Base-by-base conservation (phyloP, 257 asterid genomes). In the Solanum tacnaense region DNA sequence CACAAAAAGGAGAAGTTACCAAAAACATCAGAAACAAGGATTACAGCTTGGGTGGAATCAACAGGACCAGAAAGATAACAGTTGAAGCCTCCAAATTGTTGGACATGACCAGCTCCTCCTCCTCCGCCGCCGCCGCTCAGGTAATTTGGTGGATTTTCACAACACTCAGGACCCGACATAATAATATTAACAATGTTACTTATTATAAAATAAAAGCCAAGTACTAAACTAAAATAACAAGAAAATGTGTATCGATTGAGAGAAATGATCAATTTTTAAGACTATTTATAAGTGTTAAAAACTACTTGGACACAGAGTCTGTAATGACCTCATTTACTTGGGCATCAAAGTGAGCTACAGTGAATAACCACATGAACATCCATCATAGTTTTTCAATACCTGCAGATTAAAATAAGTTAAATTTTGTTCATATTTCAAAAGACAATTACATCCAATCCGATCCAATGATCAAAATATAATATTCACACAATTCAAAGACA, bases 21-120 rank as follows among this genome's bases (percentile, higher is more conserved):
- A 87, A 52, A 93, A 87, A 92, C 83, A 90, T 94, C 98, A n/a
- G 96, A 82, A 84, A 91, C 39, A 36, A 93, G 88, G 84, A 95
- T 7, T 72, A 93, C 91, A 65, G 93, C 92, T 85, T 60, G 41
- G 10, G 88, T 90, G 87, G 94, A 89, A 91, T 92, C 86, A 87
- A 85, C 4, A 21, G 94, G 85, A 76, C 97, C 94, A 46, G 91
- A 83, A 67, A 92, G 41, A 65, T 93, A 92, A 62, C 89, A 90
- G 65, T 31, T 88, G 84, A 90, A 92, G 31, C 96, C 94, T 46
- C 94, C 96, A 36, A 94, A 3, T 29, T 91, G 89, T 85, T 90
- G 89, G 38, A 90, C 94, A 71, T 84, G 87, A 18, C 95, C 96
- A 18, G n/a, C 85, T 86, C 92, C 95, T 85, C 94, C 94, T 56